Percentiles rank a stretch among this genome's conserved stretches.
Conservation (phyloP, 305 asterid genomes). For the Fraxinus greggii region DNA sequence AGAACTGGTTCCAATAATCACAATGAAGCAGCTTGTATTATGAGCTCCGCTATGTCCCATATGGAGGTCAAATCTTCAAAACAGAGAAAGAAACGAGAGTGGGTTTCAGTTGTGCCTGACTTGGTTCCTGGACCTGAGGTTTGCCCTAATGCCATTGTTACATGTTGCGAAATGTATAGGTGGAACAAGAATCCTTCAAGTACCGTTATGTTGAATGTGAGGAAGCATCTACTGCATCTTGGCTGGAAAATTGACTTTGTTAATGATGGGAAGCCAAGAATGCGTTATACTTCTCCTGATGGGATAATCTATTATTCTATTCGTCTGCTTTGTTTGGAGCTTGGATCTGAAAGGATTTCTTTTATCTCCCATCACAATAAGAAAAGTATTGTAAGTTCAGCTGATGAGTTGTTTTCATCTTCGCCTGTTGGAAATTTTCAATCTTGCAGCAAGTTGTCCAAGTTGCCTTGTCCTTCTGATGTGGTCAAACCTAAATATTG, state of each 20-base stretch:
- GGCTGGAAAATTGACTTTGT: slow-evolving; percentile 59
- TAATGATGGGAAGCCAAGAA: slow-evolving; percentile 5
- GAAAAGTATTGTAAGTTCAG: slow-evolving; percentile 16
- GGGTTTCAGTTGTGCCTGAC: slow-evolving; percentile 44
- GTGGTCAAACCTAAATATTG: slow-evolving; percentile 40
- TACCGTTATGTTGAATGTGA: slow-evolving; percentile 20
- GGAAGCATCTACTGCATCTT: slow-evolving; percentile 54
- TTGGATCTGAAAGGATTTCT: slow-evolving; percentile 23
- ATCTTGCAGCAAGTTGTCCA: slow-evolving; percentile 26
- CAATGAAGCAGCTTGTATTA: slow-evolving; percentile 23
- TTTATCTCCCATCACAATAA: slow-evolving; percentile 12
- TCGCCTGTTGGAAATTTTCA: slow-evolving; percentile 28
- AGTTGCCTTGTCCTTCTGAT: slow-evolving; percentile 18
- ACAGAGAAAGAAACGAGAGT: slow-evolving; percentile 18
- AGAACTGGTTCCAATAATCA: slow-evolving; percentile 26
- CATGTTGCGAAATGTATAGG: slow-evolving; percentile 23
- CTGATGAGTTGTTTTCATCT: slow-evolving; percentile 29
- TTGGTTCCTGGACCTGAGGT: slow-evolving; percentile 40
- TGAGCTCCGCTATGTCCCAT: slow-evolving; percentile 12
- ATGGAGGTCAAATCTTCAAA: slow-evolving; percentile 26
- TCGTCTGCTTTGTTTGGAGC: slow-evolving; percentile 25
- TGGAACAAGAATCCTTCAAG: slow-evolving; percentile 1
- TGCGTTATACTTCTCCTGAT: slow-evolving; percentile 53
- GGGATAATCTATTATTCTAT: slow-evolving; percentile 40
- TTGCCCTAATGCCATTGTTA: slow-evolving; percentile 46